Evolutionary conservation across 2,329 filamentous ascomycete species (phyloP).

Genomic region (Metarhizium guizhouense): DNA sequence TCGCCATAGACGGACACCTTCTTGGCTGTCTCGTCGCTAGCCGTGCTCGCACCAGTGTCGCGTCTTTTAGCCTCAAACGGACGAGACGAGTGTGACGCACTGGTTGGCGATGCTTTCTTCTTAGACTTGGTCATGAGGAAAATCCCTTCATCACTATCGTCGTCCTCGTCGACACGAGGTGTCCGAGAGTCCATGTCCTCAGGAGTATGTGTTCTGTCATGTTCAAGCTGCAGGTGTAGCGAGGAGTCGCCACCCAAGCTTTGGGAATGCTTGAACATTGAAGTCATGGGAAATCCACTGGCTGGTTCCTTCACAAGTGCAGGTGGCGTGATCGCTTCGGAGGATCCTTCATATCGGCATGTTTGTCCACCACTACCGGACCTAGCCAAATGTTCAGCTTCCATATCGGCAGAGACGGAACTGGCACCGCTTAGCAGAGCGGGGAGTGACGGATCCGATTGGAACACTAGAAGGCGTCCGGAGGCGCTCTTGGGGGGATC

Average conservation of each 20-base stretch:
- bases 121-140: constrained; percentile 44
- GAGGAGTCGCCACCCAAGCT: constrained; percentile 24
- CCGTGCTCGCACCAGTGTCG: constrained; percentile 52
- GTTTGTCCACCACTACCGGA: constrained; percentile 28
- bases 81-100: constrained; percentile 10
- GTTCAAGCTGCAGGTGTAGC: constrained; percentile 19
- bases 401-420: constrained; percentile 53
- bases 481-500: constrained; percentile 32
- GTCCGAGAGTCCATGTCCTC: constrained; percentile 1
- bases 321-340: constrained; percentile 46
- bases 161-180: constrained; percentile 28
- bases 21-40: constrained; percentile 56
- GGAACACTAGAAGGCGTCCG: constrained; percentile 43
- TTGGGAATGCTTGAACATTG: constrained; percentile 22
- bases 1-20: constrained; percentile 36
- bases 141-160: constrained; percentile 46
- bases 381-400: constrained; percentile 40
- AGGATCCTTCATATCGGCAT: constrained; percentile 36
- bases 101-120: constrained; percentile 27
- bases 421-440: constrained; percentile 55
- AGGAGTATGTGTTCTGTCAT: constrained; percentile 5
- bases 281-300: constrained; percentile 37
- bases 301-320: constrained; percentile 38
- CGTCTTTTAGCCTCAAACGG: constrained; percentile 37
- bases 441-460: constrained; percentile 55